Evolutionary conservation across 2,329 filamentous ascomycete genomes (phyloP).

Genomic region (Dactylellina parvicollis): DNA sequence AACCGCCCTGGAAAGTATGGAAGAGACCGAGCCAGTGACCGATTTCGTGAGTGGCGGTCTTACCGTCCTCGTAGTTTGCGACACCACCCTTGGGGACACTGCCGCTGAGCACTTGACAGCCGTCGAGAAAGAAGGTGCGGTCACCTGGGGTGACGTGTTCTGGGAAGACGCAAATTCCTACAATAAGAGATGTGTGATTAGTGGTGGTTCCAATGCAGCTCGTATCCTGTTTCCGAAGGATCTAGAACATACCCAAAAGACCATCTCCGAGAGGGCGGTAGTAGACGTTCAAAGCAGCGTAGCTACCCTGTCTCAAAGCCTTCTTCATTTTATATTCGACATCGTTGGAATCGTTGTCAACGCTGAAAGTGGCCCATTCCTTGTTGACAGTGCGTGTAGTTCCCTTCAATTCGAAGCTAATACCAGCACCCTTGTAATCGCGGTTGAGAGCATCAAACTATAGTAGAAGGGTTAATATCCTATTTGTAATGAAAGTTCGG

Average conservation of each 20-base stretch:
- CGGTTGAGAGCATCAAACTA: conserved; percentile 65
- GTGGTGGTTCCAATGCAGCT: conserved; percentile 42
- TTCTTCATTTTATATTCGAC: conserved; percentile 63
- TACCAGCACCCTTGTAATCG: conserved; percentile 63
- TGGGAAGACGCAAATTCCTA: conserved; percentile 55
- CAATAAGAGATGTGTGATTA: neutral
- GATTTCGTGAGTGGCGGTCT: conserved; percentile 59
- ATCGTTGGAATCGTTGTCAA: conserved; percentile 58
- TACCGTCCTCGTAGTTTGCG: conserved; percentile 61
- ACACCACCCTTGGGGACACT: conserved; percentile 61
- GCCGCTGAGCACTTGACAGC: conserved; percentile 62
- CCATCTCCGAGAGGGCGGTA: conserved; percentile 57
- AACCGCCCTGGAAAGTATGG: conserved; percentile 65
- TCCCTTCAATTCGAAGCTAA: conserved; percentile 64
- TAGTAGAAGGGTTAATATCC: neutral
- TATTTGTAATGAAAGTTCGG: neutral
- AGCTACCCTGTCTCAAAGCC: conserved; percentile 64
- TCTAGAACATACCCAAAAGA: conserved; percentile 51
- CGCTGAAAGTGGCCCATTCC: conserved; percentile 62
- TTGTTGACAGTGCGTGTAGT: conserved; percentile 65
- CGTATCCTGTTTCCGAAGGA: neutral
- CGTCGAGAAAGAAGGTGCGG: conserved; percentile 60
- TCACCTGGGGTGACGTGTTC: conserved; percentile 58
- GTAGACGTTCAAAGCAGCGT: conserved; percentile 61
- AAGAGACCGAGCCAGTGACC: conserved; percentile 66